Evolutionary conservation across 805 yeast species (phyloP), one percentile per base, ranked within the genome.

Genomic region (Yarrowia hollandica): DNA sequence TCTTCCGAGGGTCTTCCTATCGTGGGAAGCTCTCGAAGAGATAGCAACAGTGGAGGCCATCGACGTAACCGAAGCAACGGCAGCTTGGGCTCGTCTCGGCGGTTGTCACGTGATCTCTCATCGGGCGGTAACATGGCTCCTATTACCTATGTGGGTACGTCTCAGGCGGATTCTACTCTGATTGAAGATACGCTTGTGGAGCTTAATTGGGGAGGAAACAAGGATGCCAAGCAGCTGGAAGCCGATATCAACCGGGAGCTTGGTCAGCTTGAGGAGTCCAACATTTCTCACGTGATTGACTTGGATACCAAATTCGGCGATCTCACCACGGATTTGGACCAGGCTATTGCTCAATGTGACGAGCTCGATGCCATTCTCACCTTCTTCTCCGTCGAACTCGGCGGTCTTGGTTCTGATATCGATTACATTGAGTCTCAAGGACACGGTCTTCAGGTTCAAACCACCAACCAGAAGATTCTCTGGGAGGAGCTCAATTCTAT

Each of bases 381-480:
- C 2, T 73, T 80, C 28, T 83, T 83, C 63, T 76, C 82, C 14
- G 83, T 84, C 63, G 88, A 85, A 62, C 71, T 85, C 50, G 77
- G 83, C 12, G 79, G 84, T 2, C 80, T 89, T 33, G 79, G 84
- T 12, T 82, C 82, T 3, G 92, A 87, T 62, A 82, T 91, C 54
- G 79, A 81, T 44, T 80, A 78, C 55, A 83, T 90, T 38, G 96
- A 90, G 67, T 76, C 77, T 31, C 87, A 85, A 67, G 84, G 91
- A 2, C 82, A 86, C 65, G 96, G 96, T 50, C 71, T 90, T 15
- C 97, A 91, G 71, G 85, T 91, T 6, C 85, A 84, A 64, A 82
- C 92, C 5, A 83, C 88, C 41, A 91, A 91, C 72, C 88, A 87
- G 70, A 88, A 88, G 66, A 69, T 78, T n/a, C 74, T 90, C 21